Evolutionary conservation across 352 stramenopile species (phyloP).

Genomic region (Pythium grandisporangium): DNA sequence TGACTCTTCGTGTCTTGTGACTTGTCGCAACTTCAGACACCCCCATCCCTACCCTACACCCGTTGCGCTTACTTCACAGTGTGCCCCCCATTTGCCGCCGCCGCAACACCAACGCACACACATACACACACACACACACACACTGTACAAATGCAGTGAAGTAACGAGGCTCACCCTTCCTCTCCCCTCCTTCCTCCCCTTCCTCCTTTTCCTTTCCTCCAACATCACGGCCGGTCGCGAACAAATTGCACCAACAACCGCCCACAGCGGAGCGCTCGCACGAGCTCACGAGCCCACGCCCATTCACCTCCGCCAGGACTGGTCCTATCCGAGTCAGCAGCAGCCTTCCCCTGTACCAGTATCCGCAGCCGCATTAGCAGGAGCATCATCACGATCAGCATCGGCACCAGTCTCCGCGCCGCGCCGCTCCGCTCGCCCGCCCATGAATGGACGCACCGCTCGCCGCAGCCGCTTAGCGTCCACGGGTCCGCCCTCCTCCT

Average conservation of each 20-base stretch:
- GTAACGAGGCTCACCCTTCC: not conserved
- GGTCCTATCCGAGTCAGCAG: not conserved
- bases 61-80: too few relatives aligned
- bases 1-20: too few relatives aligned
- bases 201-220: not conserved
- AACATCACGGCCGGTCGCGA: not conserved
- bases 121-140: too few relatives aligned
- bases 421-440: too few relatives aligned
- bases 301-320: not conserved
- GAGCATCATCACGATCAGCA: not conserved
- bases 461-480: slow-evolving; percentile 10
- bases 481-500: slow-evolving; percentile 2
- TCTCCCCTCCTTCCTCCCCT: not conserved
- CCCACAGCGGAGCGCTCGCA: too few relatives aligned
- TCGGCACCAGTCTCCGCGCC: not conserved
- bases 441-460: not conserved
- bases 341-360: not conserved
- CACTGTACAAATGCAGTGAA: too few relatives aligned
- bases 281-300: too few relatives aligned
- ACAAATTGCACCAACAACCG: not conserved
- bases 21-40: too few relatives aligned
- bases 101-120: too few relatives aligned
- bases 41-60: too few relatives aligned
- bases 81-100: too few relatives aligned
- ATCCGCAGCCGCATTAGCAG: not conserved